Base-by-base conservation (phyloP, 495 filamentous ascomycete genomes). In the Trichoderma parareesei region DNA sequence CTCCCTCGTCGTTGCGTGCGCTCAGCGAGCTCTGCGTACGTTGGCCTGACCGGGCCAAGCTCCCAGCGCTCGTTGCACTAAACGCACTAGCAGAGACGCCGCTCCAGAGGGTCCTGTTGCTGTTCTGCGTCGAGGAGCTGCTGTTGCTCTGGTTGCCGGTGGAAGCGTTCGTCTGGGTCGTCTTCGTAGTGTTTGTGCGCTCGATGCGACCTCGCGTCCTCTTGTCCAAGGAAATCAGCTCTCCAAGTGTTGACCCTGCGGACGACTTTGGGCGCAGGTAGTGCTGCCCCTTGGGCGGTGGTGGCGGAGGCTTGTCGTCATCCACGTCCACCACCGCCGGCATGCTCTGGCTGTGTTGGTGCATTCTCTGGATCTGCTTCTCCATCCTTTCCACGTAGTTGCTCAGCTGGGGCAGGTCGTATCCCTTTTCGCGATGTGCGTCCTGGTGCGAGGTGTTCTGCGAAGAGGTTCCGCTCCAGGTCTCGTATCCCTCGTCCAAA, bases 1-100 rank as follows among this genome's bases (percentile, higher is more conserved):
- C 78, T 7, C 72, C 70, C n/a, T 80, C 76, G 11, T 71, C 73
- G 60, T 80, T 82, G 13, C 81, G 76, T 64, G 79, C 76, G 55
- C 80, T 83, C 67, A 84, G 73, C 13, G 80, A 79, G 68, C 81
- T 86, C 61, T 79, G 76, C 35, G 82, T 74, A 68, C 82, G 76
- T 63, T 72, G 75, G 70, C 84, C 90, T 74, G 88, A 86, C 60
- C 94, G 83, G 35, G 91, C 92, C 40, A 93, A 84, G 74, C 92
- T 96, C 55, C 93, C 95, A 16, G 94, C 94, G 73, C 93, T 97
- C 0, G 95, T 98, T 46, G 93, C 90, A 72, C 92, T 97, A 73
- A 97, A 90, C 2, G 84, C 93, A 16, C 92, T 88, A 1, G 95
- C 95, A 55, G 93, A 97, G 40, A 83, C 78, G 8, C 92, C 94